Conservation (phyloP, 768 basidiomycete species). For the Nidularia pulvinata region DNA sequence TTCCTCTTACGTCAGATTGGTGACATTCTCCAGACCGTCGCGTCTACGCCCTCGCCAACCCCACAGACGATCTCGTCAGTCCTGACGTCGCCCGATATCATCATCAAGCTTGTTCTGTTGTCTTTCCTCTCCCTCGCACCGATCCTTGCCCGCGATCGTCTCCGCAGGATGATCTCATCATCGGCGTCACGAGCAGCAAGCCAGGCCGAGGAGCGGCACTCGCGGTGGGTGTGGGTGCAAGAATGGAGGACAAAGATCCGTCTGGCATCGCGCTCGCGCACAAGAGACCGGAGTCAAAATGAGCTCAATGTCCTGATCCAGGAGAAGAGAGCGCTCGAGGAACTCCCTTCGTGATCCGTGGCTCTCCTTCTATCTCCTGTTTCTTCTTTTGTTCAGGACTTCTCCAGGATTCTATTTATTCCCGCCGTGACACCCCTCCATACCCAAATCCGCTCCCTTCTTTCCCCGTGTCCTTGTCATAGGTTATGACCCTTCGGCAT, state of each 20-base stretch:
- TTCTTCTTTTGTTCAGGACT: neutral
- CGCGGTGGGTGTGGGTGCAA: slow-evolving; percentile 64
- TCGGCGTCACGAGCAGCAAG: slow-evolving; percentile 9
- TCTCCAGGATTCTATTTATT: too few species aligned
- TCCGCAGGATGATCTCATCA: slow-evolving; percentile 55
- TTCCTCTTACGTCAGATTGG: slow-evolving; percentile 56
- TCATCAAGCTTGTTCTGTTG: slow-evolving; percentile 81
- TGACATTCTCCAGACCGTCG: slow-evolving; percentile 84
- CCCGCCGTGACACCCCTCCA: too few species aligned
- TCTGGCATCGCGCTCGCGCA: slow-evolving; percentile 47
- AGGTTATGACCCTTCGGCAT: too few species aligned
- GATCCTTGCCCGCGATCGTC: slow-evolving; percentile 71
- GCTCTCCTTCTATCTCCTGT: slow-evolving; percentile 1
- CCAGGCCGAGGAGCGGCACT: slow-evolving; percentile 19
- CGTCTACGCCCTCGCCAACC: slow-evolving; percentile 66
- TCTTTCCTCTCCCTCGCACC: slow-evolving; percentile 87
- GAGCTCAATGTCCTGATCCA: slow-evolving; percentile 50
- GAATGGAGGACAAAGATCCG: slow-evolving; percentile 67
- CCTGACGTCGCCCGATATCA: slow-evolving; percentile 80
- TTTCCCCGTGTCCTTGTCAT: too few species aligned
- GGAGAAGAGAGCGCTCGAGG: slow-evolving; percentile 52
- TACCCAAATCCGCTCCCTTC: too few species aligned
- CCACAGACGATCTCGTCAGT: slow-evolving; percentile 83
- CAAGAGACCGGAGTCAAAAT: slow-evolving; percentile 42
- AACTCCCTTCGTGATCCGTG: slow-evolving; percentile 27